phyloP scores from a whole-genome alignment of 257 asterid genomes.

The Capsicum chinense region DNA sequence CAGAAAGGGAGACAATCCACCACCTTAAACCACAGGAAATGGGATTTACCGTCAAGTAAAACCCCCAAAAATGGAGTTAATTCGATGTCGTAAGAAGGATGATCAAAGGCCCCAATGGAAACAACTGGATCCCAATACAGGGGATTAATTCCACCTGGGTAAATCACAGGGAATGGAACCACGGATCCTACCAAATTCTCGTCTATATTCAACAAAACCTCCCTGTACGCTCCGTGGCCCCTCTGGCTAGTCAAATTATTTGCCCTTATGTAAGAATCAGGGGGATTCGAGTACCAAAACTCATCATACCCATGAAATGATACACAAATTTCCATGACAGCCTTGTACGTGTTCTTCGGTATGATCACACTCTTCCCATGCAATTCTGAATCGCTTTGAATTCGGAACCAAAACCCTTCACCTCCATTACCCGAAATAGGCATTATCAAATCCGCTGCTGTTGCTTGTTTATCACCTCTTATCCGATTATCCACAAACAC shows the following conservation, averaged over 20 bases:
- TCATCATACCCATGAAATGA: conserved; percentile 49
- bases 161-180: conserved; percentile 77
- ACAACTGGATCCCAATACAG: conserved; percentile 83
- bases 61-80: conserved; percentile 68
- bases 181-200: conserved; percentile 64
- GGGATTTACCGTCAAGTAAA: conserved; percentile 65
- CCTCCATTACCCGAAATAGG: conserved; percentile 64
- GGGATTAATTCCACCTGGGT: conserved; percentile 79
- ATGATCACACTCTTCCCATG: conserved; percentile 49
- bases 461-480: conserved; percentile 33
- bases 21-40: conserved; percentile 59
- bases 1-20: conserved; percentile 65
- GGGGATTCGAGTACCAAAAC: conserved; percentile 76
- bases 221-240: conserved; percentile 79
- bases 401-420: conserved; percentile 70
- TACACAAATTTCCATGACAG: conserved; percentile 72
- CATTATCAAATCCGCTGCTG: conserved; percentile 69
- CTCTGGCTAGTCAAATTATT: conserved; percentile 46
- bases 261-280: conserved; percentile 59
- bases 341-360: conserved; percentile 68
- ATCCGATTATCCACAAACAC: conserved; percentile 22
- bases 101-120: conserved; percentile 79
- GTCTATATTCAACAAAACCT: conserved; percentile 67
- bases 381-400: conserved; percentile 55
- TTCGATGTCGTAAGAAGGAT: conserved; percentile 79